These are phyloP conservation scores for Ogataea saltuana DNA, from an alignment of 805 yeast species.

Conservation along the genomic window DNA sequence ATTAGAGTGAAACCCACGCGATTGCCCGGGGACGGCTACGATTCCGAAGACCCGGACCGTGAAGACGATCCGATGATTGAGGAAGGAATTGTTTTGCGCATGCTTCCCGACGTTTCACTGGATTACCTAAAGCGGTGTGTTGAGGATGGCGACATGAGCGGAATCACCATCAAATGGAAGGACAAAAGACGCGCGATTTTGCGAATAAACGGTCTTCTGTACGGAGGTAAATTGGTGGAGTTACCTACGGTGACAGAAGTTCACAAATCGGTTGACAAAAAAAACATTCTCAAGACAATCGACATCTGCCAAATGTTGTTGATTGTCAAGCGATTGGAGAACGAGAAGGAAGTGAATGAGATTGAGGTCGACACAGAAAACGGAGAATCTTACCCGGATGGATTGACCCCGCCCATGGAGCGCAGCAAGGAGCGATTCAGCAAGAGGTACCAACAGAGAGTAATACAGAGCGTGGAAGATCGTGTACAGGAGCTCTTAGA, in stretches of 20 bases:
- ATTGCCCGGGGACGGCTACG: slow-evolving; percentile 93
- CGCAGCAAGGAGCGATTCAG: slow-evolving; percentile 73
- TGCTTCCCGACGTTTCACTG: slow-evolving; percentile 64
- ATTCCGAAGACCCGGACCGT: slow-evolving; percentile 92
- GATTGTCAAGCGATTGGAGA: slow-evolving; percentile 56
- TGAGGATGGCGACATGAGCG: slow-evolving; percentile 71
- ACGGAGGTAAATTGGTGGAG: slow-evolving; percentile 84
- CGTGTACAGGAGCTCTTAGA: slow-evolving; percentile 74
- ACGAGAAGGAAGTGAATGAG: slow-evolving; percentile 48
- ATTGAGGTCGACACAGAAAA: slow-evolving; percentile 42
- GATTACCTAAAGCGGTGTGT: slow-evolving; percentile 76
- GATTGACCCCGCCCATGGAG: slow-evolving; percentile 78
- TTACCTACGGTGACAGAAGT: slow-evolving; percentile 86
- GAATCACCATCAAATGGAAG: slow-evolving; percentile 77
- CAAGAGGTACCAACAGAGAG: slow-evolving; percentile 64
- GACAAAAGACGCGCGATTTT: slow-evolving; percentile 80
- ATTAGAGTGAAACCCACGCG: slow-evolving; percentile 60
- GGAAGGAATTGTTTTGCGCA: slow-evolving; percentile 78
- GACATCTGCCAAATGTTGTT: slow-evolving; percentile 85
- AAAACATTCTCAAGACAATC: slow-evolving; percentile 81
- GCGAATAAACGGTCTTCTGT: slow-evolving; percentile 63
- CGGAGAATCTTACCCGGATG: slow-evolving; percentile 61
- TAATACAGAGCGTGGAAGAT: slow-evolving; percentile 75
- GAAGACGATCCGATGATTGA: slow-evolving; percentile 94
- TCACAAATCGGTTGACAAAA: slow-evolving; percentile 84